Percentiles rank a stretch among this genome's conserved stretches.
These are phyloP conservation scores for Nemania abortiva DNA, from an alignment of 2,329 filamentous ascomycete species.

Conservation along the genomic window DNA sequence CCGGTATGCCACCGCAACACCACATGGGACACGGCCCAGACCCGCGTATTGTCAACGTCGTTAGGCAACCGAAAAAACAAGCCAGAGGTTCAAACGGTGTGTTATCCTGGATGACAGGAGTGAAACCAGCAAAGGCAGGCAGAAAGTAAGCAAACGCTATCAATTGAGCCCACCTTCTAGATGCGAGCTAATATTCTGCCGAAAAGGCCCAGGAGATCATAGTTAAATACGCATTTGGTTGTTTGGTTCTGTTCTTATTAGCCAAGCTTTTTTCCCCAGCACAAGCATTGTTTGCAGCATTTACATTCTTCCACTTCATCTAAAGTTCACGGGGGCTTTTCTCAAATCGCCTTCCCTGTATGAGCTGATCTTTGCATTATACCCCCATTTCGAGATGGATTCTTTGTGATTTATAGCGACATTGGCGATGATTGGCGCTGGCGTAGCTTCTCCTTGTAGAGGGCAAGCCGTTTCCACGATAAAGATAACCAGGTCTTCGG, in stretches of 20 bases:
- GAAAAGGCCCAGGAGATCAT: constrained; percentile 15
- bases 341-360: constrained; percentile 38
- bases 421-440: constrained; percentile 44
- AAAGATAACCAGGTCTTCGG: constrained; percentile 15
- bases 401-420: constrained; percentile 45
- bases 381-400: constrained; percentile 47
- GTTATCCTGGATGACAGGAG: constrained; percentile 52
- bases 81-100: constrained; percentile 48
- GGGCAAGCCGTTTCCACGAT: constrained; percentile 36
- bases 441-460: constrained; percentile 41
- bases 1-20: constrained; percentile 6
- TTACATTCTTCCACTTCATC: constrained; percentile 31
- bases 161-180: neutral
- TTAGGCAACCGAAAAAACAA: constrained; percentile 46
- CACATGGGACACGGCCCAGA: constrained; percentile 5
- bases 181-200: constrained; percentile 18
- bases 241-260: constrained; percentile 8
- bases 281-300: constrained; percentile 24
- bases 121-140: constrained; percentile 44
- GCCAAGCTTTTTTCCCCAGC: constrained; percentile 10
- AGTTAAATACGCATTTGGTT: constrained; percentile 18
- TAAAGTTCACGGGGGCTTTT: constrained; percentile 41
- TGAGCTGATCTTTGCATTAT: constrained; percentile 51
- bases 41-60: constrained; percentile 46
- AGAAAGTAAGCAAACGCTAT: constrained; percentile 50